Evolutionary conservation across 2,329 filamentous ascomycete species (phyloP).

Genomic region (Pseudogymnoascus sp.): DNA sequence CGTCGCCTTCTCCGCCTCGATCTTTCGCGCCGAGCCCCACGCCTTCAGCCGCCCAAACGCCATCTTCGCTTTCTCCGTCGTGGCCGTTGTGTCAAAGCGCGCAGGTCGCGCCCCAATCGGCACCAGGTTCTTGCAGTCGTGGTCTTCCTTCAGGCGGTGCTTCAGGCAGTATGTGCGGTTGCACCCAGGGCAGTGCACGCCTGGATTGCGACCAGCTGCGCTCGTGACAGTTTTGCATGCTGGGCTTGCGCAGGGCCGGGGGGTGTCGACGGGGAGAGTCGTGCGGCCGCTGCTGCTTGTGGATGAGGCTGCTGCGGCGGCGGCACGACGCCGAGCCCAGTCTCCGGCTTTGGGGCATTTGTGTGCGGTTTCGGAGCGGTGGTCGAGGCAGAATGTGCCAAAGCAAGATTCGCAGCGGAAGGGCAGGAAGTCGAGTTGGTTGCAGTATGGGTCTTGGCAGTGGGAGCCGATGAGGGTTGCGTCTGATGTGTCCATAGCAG

Average conservation of each 20-base stretch:
- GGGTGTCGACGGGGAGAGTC: conserved; percentile 44
- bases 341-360: conserved; percentile 52
- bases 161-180: conserved; percentile 69
- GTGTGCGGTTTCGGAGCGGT: conserved; percentile 79
- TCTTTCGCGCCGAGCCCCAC: conserved; percentile 71
- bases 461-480: conserved; percentile 80
- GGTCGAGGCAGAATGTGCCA: conserved; percentile 83
- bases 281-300: conserved; percentile 36
- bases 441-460: conserved; percentile 86
- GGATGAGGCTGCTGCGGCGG: conserved; percentile 45
- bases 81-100: conserved; percentile 37
- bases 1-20: conserved; percentile 41
- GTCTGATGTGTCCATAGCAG: conserved; percentile 67
- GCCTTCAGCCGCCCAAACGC: conserved; percentile 70
- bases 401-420: conserved; percentile 87
- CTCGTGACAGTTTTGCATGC: conserved; percentile 62
- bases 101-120: conserved; percentile 44
- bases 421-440: conserved; percentile 90
- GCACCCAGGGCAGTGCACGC: conserved; percentile 63
- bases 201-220: conserved; percentile 41
- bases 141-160: conserved; percentile 69
- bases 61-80: conserved; percentile 56
- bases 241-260: conserved; percentile 60
- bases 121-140: conserved; percentile 72
- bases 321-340: conserved; percentile 50